phyloP scores from a whole-genome alignment of 192 early-diverging fungal genomes.

The Physocladia obscura region DNA sequence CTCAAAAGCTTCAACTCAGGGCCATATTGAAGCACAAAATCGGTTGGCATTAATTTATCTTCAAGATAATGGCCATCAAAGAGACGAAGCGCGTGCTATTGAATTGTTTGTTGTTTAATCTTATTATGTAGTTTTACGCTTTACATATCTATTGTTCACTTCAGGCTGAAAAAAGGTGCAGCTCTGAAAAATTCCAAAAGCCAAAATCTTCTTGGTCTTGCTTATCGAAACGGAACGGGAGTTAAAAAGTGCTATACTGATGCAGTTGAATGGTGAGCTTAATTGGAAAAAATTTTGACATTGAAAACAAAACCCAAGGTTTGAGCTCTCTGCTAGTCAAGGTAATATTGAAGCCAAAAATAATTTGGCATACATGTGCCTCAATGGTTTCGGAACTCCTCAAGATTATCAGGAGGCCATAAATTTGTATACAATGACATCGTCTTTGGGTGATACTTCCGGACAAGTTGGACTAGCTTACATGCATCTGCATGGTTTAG shows the following conservation, averaged over 20 bases:
- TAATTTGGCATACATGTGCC: conserved; percentile 29
- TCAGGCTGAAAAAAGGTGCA: too few species aligned
- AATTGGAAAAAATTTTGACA: background rate
- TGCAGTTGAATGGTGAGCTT: background rate
- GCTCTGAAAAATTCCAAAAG: background rate
- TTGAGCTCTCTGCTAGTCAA: conserved; percentile 31
- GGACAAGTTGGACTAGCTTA: background rate
- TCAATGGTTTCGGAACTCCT: conserved; percentile 22
- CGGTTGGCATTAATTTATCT: too few species aligned
- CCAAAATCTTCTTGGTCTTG: conserved; percentile 26
- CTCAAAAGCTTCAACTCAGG: background rate
- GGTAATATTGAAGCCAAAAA: conserved; percentile 21
- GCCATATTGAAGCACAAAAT: background rate
- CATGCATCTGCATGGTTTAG: background rate
- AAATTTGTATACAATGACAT: background rate
- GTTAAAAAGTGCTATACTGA: conserved; percentile 13
- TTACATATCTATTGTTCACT: too few species aligned
- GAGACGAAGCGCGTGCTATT: background rate
- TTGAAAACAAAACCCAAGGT: background rate
- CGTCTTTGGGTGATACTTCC: background rate
- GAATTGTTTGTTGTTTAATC: too few species aligned
- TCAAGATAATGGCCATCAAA: too few species aligned
- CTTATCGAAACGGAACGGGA: conserved; percentile 28
- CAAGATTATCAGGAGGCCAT: conserved; percentile 9
- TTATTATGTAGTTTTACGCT: too few species aligned